Evolutionary conservation across 2,329 filamentous ascomycete genomes (phyloP), one percentile per base, ranked within the genome.

Genomic region (Clonostachys chloroleuca): DNA sequence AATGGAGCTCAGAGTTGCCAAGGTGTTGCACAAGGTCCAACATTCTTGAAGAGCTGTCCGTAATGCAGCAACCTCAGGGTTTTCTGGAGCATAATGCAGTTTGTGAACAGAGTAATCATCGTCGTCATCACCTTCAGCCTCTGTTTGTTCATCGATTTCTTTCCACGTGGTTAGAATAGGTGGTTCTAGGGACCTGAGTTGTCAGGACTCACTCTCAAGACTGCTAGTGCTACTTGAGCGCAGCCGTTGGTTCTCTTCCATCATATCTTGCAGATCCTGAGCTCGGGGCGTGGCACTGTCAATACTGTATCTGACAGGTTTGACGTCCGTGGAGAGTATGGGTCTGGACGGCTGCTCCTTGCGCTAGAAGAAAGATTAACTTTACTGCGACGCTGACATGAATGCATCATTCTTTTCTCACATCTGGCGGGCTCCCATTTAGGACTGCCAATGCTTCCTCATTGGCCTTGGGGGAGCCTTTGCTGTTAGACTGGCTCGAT

Each of bases 21-120:
- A 72, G 0, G 91, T 95, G 60, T 96, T 96, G 70, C 92, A 96
- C 13, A 96, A 72, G 1, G 86, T 95, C 92, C 92, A 96, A 66
- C 91, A 96, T 69, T 96, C 89, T 51, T 87, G 82, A 14, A 96
- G 74, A 3, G 91, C 89, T 33, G 81, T 82, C 51, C 81, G 82
- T n/a, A 96, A 71, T 8, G 86, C 85, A 24, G 68, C 72, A 20
- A 89, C 72, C 57, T 90, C 85, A 44, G 75, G 73, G 47, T 81
- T 73, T n/a, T 78, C 73, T 47, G 62, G 67, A 39, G 62, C 65
- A 35, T 64, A 60, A 14, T 61, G 65, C 34, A 68, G 67, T 9
- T 66, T 66, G 44, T 68, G 66, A 40, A 76, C 76, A 6, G 70
- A 68, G 16, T 71, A 66, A 34, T 77, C 72, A 42, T 80, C 71